phyloP scores from a whole-genome alignment of 768 basidiomycete genomes.

The Glaciozyma antarctica region DNA sequence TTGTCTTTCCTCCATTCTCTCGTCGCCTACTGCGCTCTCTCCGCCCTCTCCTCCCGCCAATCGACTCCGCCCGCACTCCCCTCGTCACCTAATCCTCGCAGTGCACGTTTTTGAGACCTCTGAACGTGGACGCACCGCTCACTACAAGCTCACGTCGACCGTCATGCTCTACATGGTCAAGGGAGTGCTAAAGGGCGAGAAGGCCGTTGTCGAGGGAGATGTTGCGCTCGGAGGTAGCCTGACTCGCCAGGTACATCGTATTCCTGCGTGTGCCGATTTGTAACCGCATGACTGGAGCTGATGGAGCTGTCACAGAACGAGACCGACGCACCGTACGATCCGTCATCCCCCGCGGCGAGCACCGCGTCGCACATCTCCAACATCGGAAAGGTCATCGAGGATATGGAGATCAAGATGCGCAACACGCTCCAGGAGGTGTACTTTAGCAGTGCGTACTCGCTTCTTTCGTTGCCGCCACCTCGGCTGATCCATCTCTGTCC shows the following conservation, averaged over 20 bases:
- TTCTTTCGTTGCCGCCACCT: background rate
- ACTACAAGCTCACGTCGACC: slow-evolving; percentile 94
- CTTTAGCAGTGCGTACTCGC: slow-evolving; percentile 29
- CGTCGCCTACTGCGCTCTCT: too few relatives aligned
- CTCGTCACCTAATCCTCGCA: background rate
- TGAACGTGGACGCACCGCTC: slow-evolving; percentile 85
- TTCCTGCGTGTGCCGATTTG: slow-evolving; percentile 52
- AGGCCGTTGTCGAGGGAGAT: slow-evolving; percentile 52
- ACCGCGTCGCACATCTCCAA: slow-evolving; percentile 73
- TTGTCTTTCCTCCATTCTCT: background rate
- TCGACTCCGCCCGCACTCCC: background rate
- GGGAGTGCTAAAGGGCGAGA: slow-evolving; percentile 49
- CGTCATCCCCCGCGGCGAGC: slow-evolving; percentile 14
- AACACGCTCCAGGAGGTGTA: slow-evolving; percentile 61
- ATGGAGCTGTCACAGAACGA: slow-evolving; percentile 41
- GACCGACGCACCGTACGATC: slow-evolving; percentile 34
- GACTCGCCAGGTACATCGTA: slow-evolving; percentile 78
- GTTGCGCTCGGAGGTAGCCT: slow-evolving; percentile 86
- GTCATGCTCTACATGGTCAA: slow-evolving; percentile 82
- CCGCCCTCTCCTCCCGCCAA: background rate
- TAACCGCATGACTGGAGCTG: slow-evolving; percentile 49
- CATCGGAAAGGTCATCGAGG: slow-evolving; percentile 91
- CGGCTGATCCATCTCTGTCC: background rate
- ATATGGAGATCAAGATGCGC: slow-evolving; percentile 99
- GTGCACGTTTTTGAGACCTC: slow-evolving; percentile 93